These are phyloP conservation scores for Eucalyptus victrix DNA, from an alignment of 345 rosid species.

Conservation along the genomic window DNA sequence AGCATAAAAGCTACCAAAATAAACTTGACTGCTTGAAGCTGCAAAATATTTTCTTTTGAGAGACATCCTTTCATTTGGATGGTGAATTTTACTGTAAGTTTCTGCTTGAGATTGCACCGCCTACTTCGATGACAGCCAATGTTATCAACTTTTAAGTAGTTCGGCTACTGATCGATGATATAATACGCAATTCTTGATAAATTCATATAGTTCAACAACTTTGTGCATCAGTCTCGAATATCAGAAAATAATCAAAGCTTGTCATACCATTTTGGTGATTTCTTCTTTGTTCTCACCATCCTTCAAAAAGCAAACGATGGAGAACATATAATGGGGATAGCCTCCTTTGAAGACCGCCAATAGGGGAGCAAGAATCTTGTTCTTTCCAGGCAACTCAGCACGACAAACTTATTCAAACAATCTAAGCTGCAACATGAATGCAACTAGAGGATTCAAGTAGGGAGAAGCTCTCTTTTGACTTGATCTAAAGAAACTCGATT, in stretches of 20 bases:
- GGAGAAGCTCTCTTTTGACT: neutral
- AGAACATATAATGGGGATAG: neutral
- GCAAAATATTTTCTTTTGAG: neutral
- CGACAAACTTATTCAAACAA: neutral
- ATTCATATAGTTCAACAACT: neutral
- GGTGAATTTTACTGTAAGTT: neutral
- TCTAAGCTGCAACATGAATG: neutral
- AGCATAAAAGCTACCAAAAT: neutral
- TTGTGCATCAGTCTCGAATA: neutral
- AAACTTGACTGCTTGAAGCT: neutral
- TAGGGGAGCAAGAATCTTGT: neutral
- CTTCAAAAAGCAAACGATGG: neutral
- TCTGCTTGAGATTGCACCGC: neutral
- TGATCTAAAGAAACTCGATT: neutral
- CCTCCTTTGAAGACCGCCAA: neutral
- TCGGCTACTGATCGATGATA: neutral
- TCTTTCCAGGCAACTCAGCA: neutral
- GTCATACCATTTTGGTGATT: neutral
- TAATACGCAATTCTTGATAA: neutral
- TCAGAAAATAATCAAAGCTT: neutral
- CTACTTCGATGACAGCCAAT: neutral
- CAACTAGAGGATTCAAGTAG: neutral
- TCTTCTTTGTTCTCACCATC: neutral
- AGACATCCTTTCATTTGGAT: neutral
- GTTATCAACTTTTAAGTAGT: neutral